phyloP scores from a whole-genome alignment of 805 yeast genomes.

The Nakazawaea holstii region DNA sequence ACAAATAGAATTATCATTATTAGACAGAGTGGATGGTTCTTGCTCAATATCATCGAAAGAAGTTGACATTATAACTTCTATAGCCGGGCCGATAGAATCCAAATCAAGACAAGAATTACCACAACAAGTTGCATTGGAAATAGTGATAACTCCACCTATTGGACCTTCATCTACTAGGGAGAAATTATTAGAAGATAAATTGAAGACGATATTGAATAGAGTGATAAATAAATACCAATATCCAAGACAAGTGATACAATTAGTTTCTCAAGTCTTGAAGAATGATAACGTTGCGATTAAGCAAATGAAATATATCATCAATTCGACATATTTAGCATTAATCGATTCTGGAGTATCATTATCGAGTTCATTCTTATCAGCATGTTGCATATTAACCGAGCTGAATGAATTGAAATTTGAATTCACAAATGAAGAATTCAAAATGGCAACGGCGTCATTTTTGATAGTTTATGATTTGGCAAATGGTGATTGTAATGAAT shows the following conservation, averaged over 20 bases:
- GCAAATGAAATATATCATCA: slow-evolving; percentile 1
- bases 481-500: slow-evolving; percentile 43
- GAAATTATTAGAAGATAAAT: slow-evolving; percentile 63
- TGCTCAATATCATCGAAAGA: slow-evolving; percentile 29
- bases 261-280: slow-evolving; percentile 60
- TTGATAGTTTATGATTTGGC: slow-evolving; percentile 54
- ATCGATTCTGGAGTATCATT: slow-evolving; percentile 77
- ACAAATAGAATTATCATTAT: slow-evolving; percentile 13
- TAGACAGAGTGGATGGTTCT: slow-evolving; percentile 77
- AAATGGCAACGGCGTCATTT: slow-evolving; percentile 52
- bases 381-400: slow-evolving; percentile 36
- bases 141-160: slow-evolving; percentile 68
- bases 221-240: slow-evolving; percentile 56
- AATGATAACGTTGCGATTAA: slow-evolving; percentile 36
- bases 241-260: slow-evolving; percentile 76
- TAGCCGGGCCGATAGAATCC: slow-evolving; percentile 89
- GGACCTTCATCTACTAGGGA: slow-evolving; percentile 77
- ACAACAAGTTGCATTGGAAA: slow-evolving; percentile 68
- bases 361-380: slow-evolving; percentile 54
- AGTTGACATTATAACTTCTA: slow-evolving; percentile 62
- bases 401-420: slow-evolving; percentile 27
- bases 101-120: slow-evolving; percentile 82
- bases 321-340: slow-evolving; percentile 63
- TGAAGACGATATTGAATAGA: slow-evolving; percentile 56
- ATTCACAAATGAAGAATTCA: slow-evolving; percentile 43